phyloP scores from a whole-genome alignment of 441 rosid genomes.

The Euphorbia neoarborescens region DNA sequence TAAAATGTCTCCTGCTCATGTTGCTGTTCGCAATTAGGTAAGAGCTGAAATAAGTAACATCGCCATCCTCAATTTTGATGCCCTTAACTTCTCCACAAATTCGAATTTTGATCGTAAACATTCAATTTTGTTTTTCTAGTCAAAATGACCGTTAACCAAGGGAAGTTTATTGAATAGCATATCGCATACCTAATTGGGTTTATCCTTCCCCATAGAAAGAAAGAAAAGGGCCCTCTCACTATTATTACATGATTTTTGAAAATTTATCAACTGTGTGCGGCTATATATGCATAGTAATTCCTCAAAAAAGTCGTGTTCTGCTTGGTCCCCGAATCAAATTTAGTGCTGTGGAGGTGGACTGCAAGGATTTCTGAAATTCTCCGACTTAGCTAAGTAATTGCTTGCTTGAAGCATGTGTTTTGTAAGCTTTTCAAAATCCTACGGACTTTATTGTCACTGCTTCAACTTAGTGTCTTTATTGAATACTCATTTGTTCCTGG shows the following conservation, averaged over 20 bases:
- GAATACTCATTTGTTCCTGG: not conserved
- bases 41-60: not conserved
- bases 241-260: not conserved
- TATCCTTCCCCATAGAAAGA: not conserved
- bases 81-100: not conserved
- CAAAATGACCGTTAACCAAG: not conserved
- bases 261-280: not conserved
- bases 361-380: not conserved
- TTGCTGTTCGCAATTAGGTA: not conserved
- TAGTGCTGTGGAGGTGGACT: not conserved
- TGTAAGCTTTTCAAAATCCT: not conserved
- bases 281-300: not conserved
- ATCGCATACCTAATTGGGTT: too few relatives aligned
- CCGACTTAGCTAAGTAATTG: not conserved
- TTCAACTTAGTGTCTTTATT: not conserved
- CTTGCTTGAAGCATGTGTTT: not conserved
- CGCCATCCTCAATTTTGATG: not conserved
- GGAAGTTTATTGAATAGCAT: not conserved
- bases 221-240: not conserved
- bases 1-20: not conserved
- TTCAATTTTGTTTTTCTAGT: not conserved
- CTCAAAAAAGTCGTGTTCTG: not conserved
- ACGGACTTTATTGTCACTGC: not conserved
- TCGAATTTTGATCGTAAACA: not conserved
- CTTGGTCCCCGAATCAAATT: not conserved